A percentile compares a stretch with the other conserved stretches of the same genome.
These are phyloP conservation scores for Nakaseomyces bracarensis DNA, from an alignment of 1,139 yeast genomes.

Conservation along the genomic window DNA sequence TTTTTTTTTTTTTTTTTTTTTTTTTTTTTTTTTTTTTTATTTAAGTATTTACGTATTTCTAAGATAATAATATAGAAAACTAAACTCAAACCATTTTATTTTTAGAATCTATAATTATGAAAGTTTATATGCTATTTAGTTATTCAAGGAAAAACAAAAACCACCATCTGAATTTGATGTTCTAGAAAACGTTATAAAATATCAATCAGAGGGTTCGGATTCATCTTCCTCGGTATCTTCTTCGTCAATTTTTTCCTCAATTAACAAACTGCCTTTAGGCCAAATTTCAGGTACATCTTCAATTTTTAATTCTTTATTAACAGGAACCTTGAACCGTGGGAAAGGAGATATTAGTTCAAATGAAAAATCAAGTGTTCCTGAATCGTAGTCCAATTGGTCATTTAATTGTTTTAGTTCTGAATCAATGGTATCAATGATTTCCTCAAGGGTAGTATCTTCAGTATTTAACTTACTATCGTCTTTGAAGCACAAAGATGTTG, in stretches of 20 bases:
- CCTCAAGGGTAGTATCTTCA: constrained; percentile 2
- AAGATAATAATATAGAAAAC: too few species aligned
- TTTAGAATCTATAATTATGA: constrained; percentile 1
- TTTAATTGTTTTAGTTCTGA: constrained; percentile 18
- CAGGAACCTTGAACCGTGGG: constrained; percentile 43
- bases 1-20: too few species aligned
- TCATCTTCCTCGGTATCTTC: constrained; percentile 32
- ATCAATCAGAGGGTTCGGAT: too few species aligned
- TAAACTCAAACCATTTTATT: too few species aligned
- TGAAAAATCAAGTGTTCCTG: constrained; percentile 34
- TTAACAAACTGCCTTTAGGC: constrained; percentile 56
- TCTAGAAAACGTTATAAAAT: neutral
- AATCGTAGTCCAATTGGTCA: constrained; percentile 22
- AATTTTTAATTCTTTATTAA: constrained; percentile 29
- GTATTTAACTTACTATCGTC: neutral
- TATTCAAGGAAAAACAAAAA: too few species aligned
- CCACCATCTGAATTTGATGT: too few species aligned
- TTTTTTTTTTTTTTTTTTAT: too few species aligned
- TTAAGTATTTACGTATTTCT: neutral
- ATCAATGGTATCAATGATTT: constrained; percentile 13
- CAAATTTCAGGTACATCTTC: constrained; percentile 40
- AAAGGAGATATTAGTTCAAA: constrained; percentile 51
- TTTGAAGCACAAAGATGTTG: neutral
- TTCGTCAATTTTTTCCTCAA: constrained; percentile 37
- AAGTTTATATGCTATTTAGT: neutral